Evolutionary conservation across 2,329 filamentous ascomycete genomes (phyloP).

Genomic region (Colletotrichum ledebouriae): DNA sequence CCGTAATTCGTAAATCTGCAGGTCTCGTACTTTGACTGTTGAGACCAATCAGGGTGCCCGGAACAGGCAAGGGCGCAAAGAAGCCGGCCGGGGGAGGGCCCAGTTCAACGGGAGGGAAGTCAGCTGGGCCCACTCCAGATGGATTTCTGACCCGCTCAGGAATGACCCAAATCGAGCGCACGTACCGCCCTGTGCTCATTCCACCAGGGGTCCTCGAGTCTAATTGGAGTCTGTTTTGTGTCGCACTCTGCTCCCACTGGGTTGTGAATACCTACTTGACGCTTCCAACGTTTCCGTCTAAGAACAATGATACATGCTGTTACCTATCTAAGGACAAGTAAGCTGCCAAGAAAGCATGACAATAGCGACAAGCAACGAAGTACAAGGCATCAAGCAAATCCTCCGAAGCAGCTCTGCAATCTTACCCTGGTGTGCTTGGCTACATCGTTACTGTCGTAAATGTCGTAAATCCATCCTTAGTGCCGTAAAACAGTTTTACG

Average conservation of each 20-base stretch:
- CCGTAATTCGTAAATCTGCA: slow-evolving; percentile 19
- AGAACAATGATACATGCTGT: no score
- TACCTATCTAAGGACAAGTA: no score
- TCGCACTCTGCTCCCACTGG: no score
- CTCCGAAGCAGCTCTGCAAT: background rate
- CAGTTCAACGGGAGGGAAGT: slow-evolving; percentile 19
- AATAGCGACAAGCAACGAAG: no score
- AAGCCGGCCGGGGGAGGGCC: slow-evolving; percentile 3
- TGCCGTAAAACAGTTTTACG: background rate
- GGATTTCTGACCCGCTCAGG: slow-evolving; percentile 30
- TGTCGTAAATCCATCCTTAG: slow-evolving; percentile 2
- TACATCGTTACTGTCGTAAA: background rate
- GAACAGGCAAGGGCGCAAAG: background rate
- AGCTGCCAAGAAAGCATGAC: no score
- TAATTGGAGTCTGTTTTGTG: no score
- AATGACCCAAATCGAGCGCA: slow-evolving; percentile 8
- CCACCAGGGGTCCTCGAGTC: slow-evolving; percentile 12
- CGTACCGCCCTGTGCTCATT: slow-evolving; percentile 8
- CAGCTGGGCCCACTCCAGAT: slow-evolving; percentile 33
- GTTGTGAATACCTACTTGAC: no score
- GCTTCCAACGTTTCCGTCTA: no score
- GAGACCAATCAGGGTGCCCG: background rate
- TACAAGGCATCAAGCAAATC: no score
- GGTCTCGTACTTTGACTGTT: slow-evolving; percentile 9
- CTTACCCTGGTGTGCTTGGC: background rate